A percentile compares a stretch with the other conserved stretches of the same genome.
These are phyloP conservation scores for Paspalum vaginatum DNA, from an alignment of 176 grass and related monocot species.

Conservation along the genomic window DNA sequence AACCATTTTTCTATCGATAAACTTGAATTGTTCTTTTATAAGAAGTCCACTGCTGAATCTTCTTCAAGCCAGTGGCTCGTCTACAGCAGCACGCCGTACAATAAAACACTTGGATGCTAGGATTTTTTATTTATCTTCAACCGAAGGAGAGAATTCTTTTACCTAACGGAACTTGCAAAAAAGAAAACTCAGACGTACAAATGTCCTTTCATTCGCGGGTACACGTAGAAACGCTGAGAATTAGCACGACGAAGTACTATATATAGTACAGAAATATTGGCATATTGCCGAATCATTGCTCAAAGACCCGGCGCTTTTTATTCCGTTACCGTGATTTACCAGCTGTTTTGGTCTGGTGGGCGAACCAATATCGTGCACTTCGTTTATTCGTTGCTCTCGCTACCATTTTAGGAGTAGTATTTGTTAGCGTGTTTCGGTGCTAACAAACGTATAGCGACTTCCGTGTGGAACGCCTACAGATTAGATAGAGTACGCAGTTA, in stretches of 20 bases:
- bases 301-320: neutral
- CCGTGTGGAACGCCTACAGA: neutral
- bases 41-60: neutral
- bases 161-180: neutral
- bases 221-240: neutral
- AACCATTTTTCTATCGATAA: neutral
- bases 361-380: neutral
- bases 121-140: neutral
- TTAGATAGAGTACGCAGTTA: neutral
- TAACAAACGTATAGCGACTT: neutral
- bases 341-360: neutral
- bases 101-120: neutral
- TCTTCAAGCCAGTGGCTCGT: neutral
- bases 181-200: neutral
- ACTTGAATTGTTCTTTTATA: neutral
- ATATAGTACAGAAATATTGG: neutral
- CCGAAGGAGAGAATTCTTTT: neutral
- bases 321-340: neutral
- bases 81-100: neutral
- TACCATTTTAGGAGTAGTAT: too few relatives aligned
- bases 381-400: too few relatives aligned
- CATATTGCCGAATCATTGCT: constrained; percentile 1
- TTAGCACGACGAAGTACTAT: neutral
- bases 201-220: neutral
- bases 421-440: constrained; percentile 3